These are phyloP conservation scores for Incumbomyces delicatus DNA, from an alignment of 2,329 filamentous ascomycete species.

Conservation along the genomic window DNA sequence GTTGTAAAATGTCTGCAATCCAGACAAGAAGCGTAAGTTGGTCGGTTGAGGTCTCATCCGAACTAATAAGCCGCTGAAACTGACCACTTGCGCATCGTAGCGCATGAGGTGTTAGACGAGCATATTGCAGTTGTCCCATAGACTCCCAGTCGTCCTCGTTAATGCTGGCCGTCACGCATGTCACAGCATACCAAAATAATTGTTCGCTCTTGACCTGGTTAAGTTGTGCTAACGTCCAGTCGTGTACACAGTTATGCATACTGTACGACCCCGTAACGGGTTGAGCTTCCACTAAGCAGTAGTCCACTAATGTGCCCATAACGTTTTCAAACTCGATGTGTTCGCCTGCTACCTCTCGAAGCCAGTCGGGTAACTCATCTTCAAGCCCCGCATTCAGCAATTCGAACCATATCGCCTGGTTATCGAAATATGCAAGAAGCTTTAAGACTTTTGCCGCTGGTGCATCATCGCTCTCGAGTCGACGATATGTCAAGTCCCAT, in stretches of 20 bases:
- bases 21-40: neutral
- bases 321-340: constrained; percentile 9
- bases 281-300: constrained; percentile 12
- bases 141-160: constrained; percentile 1
- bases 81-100: neutral
- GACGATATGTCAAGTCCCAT: constrained; percentile 15
- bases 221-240: constrained; percentile 11
- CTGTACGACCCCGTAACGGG: constrained; percentile 4
- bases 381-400: constrained; percentile 25
- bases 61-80: neutral
- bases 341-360: constrained; percentile 2
- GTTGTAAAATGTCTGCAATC: neutral
- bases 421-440: constrained; percentile 37
- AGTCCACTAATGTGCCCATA: constrained; percentile 9
- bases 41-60: neutral
- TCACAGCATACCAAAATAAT: constrained; percentile 10
- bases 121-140: constrained; percentile 1
- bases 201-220: constrained; percentile 6
- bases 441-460: constrained; percentile 28
- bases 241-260: constrained; percentile 16
- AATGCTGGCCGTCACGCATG: constrained; percentile 8
- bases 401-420: constrained; percentile 38
- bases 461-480: constrained; percentile 9
- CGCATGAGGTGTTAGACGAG: constrained; percentile 6
- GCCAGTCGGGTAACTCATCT: constrained; percentile 16